Base-by-base conservation (phyloP, 1,139 yeast species). In the Yamadazyma diospyri region DNA sequence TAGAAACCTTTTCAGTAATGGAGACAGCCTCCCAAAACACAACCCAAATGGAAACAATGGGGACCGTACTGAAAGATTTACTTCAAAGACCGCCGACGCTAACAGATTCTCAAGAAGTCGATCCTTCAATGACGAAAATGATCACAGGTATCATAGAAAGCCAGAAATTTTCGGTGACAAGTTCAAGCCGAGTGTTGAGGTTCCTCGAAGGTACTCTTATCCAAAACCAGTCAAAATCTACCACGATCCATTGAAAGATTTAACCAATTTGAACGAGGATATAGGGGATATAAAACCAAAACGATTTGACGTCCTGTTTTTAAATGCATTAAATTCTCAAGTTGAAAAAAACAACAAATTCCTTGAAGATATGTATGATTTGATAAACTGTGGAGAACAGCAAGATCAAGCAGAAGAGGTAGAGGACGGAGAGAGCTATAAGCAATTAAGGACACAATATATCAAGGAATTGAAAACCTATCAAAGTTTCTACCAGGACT, bases 401-500 rank as follows among this genome's bases (percentile, higher is more conserved):
- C 31, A 29, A 10, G 21, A 21, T 12, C 15, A 16, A 19, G n/a
- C 14, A 12, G 13, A 16, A 20, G 15, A 29, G 17, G 18, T 25
- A 17, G 22, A 28, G 38, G 30, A 34, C 37, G 8, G 33, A 28
- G 25, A 39, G 11, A 49, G 56, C 33, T 69, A 61, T 41, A 41
- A 55, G 2, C 42, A 54, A 6, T 48, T 72, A 24, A 55, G 64
- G 35, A 37, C 46, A n/a, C 62, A 61, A 16, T 59, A 59, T 38
- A 38, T 63, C 7, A 46, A 45, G 6, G 70, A 65, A 36, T 43
- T 64, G 19, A 45, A 48, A 16, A 54, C 48, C 27, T 55, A 60
- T 12, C 60, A 56, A 39, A 42, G 38, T 10, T 53, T 65, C 30
- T 62, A 62, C 41, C 48, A 58, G 30, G 61, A 61, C 11, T 73